Evolutionary conservation across 805 yeast species (phyloP), one percentile per base, ranked within the genome.

Genomic region (Wickerhamiella galacta): DNA sequence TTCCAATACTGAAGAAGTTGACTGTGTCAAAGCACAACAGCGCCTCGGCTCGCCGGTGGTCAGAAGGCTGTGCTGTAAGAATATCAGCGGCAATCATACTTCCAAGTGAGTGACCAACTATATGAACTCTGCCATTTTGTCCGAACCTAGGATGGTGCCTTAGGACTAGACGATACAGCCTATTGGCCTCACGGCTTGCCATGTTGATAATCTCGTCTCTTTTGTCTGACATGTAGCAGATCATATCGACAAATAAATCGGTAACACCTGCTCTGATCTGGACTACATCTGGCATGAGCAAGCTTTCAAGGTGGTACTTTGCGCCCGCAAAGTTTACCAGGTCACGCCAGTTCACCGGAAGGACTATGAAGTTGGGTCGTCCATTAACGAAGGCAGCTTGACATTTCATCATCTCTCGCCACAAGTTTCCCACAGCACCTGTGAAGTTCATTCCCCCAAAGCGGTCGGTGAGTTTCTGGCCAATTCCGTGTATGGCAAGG

Each of bases 281-380:
- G 27, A 70, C 68, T 15, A 83, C 73, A 0, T 90, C 85, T 36
- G 75, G 75, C 4, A 82, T 69, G 17, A 82, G 80, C 28, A 90
- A 66, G 37, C 80, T 78, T 1, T 69, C 54, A 24, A 87, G 56
- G 0, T 76, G 62, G 0, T 92, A 90, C 10, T 33, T 30, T 6
- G 34, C 16, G 19, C 37, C 33, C 7, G 35, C 40, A 62, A 43
- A 61, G 49, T 20, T 49, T 11, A 60, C 39, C 33, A 69, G 70
- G 40, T 79, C 75, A 36, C 98, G 64, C 98, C 98, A 87, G 20
- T 87, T 70, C 24, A 87, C 74, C 0, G 98, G 96, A 15, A 87
- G 58, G 4, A 57, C 47, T 30, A 56, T 39, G n/a, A 44, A 43
- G 3, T 48, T 28, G 35, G 43, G 16, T 18, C 27, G 31, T 34